Evolutionary conservation across 1,284 basidiomycete genomes (phyloP).

Genomic region (Xerocomus cyaneibrunnescens): DNA sequence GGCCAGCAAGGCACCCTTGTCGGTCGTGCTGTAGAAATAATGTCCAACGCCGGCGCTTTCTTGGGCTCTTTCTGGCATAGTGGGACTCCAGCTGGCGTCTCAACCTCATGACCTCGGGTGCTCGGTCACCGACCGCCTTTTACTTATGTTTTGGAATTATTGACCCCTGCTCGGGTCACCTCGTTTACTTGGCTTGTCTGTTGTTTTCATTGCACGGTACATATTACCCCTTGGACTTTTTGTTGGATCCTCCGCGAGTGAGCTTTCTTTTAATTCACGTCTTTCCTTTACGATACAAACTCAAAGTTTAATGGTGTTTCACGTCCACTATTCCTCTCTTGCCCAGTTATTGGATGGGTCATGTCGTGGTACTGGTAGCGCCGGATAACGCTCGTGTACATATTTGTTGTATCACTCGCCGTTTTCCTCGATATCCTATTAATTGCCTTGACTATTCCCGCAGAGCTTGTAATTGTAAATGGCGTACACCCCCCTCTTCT

Average conservation of each 20-base stretch:
- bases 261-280: slow-evolving; percentile 2
- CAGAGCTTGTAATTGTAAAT: not conserved
- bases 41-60: slow-evolving; percentile 63
- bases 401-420: slow-evolving; percentile 27
- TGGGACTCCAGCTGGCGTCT: slow-evolving; percentile 20
- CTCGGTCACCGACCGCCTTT: not conserved
- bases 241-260: slow-evolving; percentile 14
- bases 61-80: slow-evolving; percentile 48
- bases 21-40: slow-evolving; percentile 69
- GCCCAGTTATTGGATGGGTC: slow-evolving; percentile 3
- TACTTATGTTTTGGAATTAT: slow-evolving; percentile 39
- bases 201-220: slow-evolving; percentile 17
- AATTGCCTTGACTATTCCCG: not conserved
- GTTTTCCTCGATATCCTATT: slow-evolving; percentile 16
- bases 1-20: slow-evolving; percentile 48
- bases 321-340: slow-evolving; percentile 2
- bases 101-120: slow-evolving; percentile 22
- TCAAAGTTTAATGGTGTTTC: slow-evolving; percentile 19
- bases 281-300: slow-evolving; percentile 22
- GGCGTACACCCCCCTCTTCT: too few relatives aligned
- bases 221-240: slow-evolving; percentile 32
- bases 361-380: slow-evolving; percentile 12
- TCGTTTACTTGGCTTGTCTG: not conserved
- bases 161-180: slow-evolving; percentile 23
- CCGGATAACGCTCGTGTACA: slow-evolving; percentile 20